Base-by-base conservation (phyloP, 2,329 filamentous ascomycete genomes). In the Alternaria atra region DNA sequence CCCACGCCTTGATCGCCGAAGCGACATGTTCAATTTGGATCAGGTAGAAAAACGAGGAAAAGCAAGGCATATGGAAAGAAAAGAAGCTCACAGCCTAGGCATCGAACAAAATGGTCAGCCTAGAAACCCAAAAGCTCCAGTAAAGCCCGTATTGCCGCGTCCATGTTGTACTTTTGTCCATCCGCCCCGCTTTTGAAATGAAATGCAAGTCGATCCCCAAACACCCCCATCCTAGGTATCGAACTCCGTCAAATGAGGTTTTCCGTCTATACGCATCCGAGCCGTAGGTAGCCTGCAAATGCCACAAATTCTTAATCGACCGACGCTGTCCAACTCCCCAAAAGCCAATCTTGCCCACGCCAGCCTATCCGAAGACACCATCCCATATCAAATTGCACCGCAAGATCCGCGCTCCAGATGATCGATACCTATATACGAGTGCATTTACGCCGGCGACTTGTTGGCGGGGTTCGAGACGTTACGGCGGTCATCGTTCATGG, bases 401-500 rank as follows among this genome's bases (percentile, higher is more conserved):
- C 70, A 73, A 72, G 71, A 77, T 74, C 67, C 66, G 70, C 69
- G 70, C 65, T 69, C 61, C 60, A 69, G 64, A 71, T 71, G 70
- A 73, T 73, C 68, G 69, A 75, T 74, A 70, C 64, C 67, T 77
- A 73, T 76, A 63, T 72, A 75, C 74, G 70, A 67, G 59, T 58
- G 50, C 50, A 58, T 62, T 71, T 80, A 80, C 59, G 77, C 75
- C 44, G 78, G 78, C 50, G 77, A 79, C 69, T 80, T 80, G 72
- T 72, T 79, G 53, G 75, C 70, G 35, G 76, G 61, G 66, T 74
- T 77, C n/a, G 73, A 71, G 17, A 76, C 79, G 58, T 82, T 82
- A 68, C 82, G 81, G 52, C 81, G 79, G 74, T 83, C 80, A 42
- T 83, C 89, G 74, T 89, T 87, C 69, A 95, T 91, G 37, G 89